These are phyloP conservation scores for Lipomyces spencermartinsiae DNA, from an alignment of 805 yeast genomes.

Conservation along the genomic window DNA sequence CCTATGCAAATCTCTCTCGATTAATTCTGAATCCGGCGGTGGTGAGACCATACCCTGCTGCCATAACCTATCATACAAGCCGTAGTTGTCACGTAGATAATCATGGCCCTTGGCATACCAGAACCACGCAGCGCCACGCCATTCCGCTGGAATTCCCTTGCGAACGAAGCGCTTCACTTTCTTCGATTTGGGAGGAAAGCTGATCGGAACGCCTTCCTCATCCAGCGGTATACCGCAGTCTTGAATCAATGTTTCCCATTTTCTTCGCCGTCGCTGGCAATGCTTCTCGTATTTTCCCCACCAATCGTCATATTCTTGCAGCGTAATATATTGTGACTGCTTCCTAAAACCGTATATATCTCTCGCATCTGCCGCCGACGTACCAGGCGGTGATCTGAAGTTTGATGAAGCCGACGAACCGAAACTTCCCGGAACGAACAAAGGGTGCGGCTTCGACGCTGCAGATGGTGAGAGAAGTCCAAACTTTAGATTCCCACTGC, in stretches of 20 bases:
- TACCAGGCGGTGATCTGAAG: not conserved
- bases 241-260: conserved; percentile 75
- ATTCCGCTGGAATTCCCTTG: conserved; percentile 94
- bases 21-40: conserved; percentile 86
- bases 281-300: conserved; percentile 70
- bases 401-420: conserved; percentile 10
- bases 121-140: conserved; percentile 98
- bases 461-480: not conserved
- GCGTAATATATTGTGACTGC: conserved; percentile 58
- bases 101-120: conserved; percentile 88
- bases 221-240: conserved; percentile 65
- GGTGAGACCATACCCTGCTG: conserved; percentile 58
- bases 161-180: conserved; percentile 81
- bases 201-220: conserved; percentile 57
- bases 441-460: conserved; percentile 13
- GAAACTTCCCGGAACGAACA: conserved; percentile 20
- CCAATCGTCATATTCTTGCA: conserved; percentile 74
- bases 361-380: conserved; percentile 43
- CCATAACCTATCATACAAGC: conserved; percentile 75
- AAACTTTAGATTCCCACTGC: not conserved
- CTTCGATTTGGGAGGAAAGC: conserved; percentile 80
- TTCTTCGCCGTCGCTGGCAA: conserved; percentile 66
- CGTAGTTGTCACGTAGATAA: conserved; percentile 56
- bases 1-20: conserved; percentile 90
- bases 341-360: conserved; percentile 92